Base-by-base conservation (phyloP, 1,139 yeast genomes). In the Candida sanyaensis region DNA sequence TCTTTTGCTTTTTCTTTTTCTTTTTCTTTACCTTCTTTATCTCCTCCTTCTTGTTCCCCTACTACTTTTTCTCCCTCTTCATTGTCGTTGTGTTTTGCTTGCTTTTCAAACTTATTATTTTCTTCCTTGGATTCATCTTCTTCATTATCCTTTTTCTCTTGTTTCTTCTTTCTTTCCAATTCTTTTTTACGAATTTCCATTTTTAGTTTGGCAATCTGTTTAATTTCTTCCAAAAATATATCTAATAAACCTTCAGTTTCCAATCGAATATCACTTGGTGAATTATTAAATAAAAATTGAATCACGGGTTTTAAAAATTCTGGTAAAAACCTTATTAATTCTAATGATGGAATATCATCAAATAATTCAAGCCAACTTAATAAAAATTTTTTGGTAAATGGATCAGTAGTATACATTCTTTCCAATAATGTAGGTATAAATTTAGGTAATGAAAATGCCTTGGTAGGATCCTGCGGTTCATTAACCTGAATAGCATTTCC, bases 281-380 rank as follows among this genome's bases (percentile, higher is more conserved):
- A 78, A 56, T 88, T 93, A 55, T 90, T 88, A 63, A 68, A 69
- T 49, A 93, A 71, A 62, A 90, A 93, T 30, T 84, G 80, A 46
- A 93, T 74, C 48, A 95, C 72, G 0, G 97, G 97, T 46, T 92
- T 96, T 41, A 95, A 74, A 63, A 93, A 90, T 42, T 90, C 88
- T 0, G 99, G 97, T 43, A 95, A 72, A 61, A 88, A 93, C 0
- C 96, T 81, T 23, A 93, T 84, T 51, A 95, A 72, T 58, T 93
- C 97, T 51, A 93, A 73, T 43, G 93, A 95, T 0, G 99, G 99
- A 11, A 93, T 90, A 23, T 95, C 91, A 64, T 93, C 96, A 45
- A 95, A 75, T 24, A 95, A 78, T 50, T 91, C 88, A 44, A 95
- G 78, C 99, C 99, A 95, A 44, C 96, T 87, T 9, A 93, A 93